These are phyloP conservation scores for Lachancea meyersii DNA, from an alignment of 805 yeast genomes.

Conservation along the genomic window DNA sequence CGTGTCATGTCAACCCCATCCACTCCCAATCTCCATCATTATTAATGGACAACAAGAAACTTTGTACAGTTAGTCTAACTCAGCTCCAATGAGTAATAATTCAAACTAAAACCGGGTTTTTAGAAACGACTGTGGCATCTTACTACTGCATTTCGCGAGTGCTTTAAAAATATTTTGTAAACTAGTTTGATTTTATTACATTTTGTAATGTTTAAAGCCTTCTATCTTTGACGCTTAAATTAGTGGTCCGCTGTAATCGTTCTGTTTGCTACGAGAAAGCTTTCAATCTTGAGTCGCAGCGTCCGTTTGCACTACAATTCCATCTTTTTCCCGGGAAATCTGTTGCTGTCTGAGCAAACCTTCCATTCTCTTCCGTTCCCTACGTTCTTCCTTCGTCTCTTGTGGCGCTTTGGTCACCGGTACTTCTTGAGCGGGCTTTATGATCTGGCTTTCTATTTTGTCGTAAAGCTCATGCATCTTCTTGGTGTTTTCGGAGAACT, in stretches of 20 bases:
- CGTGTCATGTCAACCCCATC: slow-evolving; percentile 8
- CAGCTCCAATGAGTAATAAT: not conserved
- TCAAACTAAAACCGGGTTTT: slow-evolving; percentile 3
- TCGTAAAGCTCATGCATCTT: slow-evolving; percentile 46
- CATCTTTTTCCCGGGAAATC: not conserved
- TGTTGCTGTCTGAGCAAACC: slow-evolving; percentile 31
- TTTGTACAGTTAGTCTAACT: slow-evolving; percentile 9
- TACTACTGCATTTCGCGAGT: slow-evolving; percentile 1
- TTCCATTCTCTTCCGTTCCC: slow-evolving; percentile 47
- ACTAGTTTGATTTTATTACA: slow-evolving; percentile 3
- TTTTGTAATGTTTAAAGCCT: not conserved
- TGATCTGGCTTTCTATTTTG: slow-evolving; percentile 34
- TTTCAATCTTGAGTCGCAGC: not conserved
- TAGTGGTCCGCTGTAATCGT: not conserved
- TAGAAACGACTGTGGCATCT: slow-evolving; percentile 1
- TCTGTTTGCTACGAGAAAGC: not conserved
- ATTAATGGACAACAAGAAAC: slow-evolving; percentile 6
- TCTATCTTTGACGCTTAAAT: not conserved
- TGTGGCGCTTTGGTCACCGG: slow-evolving; percentile 3
- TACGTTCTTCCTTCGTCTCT: slow-evolving; percentile 55
- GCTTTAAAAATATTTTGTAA: slow-evolving; percentile 2
- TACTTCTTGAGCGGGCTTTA: slow-evolving; percentile 15
- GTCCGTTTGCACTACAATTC: too few relatives aligned
- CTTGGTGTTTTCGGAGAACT: slow-evolving; percentile 59
- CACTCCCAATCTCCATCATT: not conserved